Conservation (phyloP, 2,329 filamentous ascomycete species). For the Fusarium kyushuense region DNA sequence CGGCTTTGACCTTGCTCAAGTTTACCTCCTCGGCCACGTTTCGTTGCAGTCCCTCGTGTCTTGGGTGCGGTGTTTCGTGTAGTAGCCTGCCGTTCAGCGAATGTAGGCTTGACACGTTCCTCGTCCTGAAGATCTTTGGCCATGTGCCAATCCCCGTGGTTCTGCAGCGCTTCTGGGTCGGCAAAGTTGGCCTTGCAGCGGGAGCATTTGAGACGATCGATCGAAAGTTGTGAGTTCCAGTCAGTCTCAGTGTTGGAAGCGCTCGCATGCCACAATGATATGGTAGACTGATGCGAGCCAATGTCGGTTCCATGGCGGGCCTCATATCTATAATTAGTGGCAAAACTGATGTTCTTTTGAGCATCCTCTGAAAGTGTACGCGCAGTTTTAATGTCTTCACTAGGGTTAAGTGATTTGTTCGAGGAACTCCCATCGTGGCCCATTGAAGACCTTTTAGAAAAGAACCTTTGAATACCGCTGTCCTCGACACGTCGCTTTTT, state of each 20-base stretch:
- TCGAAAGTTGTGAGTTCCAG: slow-evolving; percentile 51
- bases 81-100: slow-evolving; percentile 55
- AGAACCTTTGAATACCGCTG: slow-evolving; percentile 69
- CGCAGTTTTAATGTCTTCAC: slow-evolving; percentile 3
- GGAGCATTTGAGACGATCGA: slow-evolving; percentile 63
- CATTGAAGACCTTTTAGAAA: slow-evolving; percentile 57
- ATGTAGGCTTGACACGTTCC: slow-evolving; percentile 65
- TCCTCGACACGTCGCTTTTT: slow-evolving; percentile 57
- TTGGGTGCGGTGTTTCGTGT: slow-evolving; percentile 49
- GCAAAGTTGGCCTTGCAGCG: slow-evolving; percentile 74
- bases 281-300: slow-evolving; percentile 20
- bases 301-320: slow-evolving; percentile 35
- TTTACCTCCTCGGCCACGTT: slow-evolving; percentile 56
- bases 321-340: slow-evolving; percentile 18
- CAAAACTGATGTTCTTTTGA: slow-evolving; percentile 25
- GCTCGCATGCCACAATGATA: slow-evolving; percentile 21
- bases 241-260: slow-evolving; percentile 37
- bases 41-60: slow-evolving; percentile 55
- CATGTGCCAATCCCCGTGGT: slow-evolving; percentile 95
- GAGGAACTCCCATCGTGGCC: slow-evolving; percentile 43
- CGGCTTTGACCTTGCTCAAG: slow-evolving; percentile 70
- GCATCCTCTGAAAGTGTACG: slow-evolving; percentile 8
- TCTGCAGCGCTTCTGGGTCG: slow-evolving; percentile 69
- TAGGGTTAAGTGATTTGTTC: slow-evolving; percentile 29
- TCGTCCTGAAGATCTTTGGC: slow-evolving; percentile 83